Base-by-base conservation (phyloP, 495 filamentous ascomycete species). In the Neurospora intermedia region DNA sequence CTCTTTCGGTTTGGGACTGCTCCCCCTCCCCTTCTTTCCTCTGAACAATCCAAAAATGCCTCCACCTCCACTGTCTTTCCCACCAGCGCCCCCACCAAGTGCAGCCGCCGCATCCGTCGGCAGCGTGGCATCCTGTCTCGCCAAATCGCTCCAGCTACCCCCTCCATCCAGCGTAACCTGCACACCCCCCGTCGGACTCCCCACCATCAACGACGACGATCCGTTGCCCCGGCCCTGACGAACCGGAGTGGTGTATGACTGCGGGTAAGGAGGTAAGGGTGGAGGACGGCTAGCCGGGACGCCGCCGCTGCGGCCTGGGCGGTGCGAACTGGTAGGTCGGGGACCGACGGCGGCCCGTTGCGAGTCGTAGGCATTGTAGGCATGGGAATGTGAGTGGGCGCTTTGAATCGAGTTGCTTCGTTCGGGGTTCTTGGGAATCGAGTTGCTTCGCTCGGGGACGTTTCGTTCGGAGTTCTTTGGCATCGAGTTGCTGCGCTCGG, bases 1-100 rank as follows among this genome's bases (percentile, higher is more conserved):
- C 79, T 99, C 96, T 80, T 93, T 93, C 59, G 94, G 94, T 82
- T 97, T 97, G 10, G 96, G 96, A 78, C 94, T 97, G 78, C 92
- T 88, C 69, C 94, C 93, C 48, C 96, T 87, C 6, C 94, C 94
- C 85, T 92, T 97, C 84, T 96, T 96, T 73, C 94, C 86, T 45
- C 86, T 90, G 72, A 98, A 85, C 80, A 99, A 96, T 4, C 94
- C 92, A 69, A 99, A 89, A 88, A 98, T 94, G 46, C 94, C 94
- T 42, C 88, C 89, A 1, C 77, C 77, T 75, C 89, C 86, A 71
- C 80, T 81, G 0, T 70, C 71, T 59, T 82, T 82, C 15, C 76
- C 82, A 45, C 79, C 82, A 23, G 54, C 54, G 13, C 54, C 54
- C 6, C 86, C 84, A 18, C 84, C 82, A 10, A 83, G 85, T n/a